These are phyloP conservation scores for Endoconidiophora polonica DNA, from an alignment of 2,329 filamentous ascomycete genomes.

Conservation along the genomic window DNA sequence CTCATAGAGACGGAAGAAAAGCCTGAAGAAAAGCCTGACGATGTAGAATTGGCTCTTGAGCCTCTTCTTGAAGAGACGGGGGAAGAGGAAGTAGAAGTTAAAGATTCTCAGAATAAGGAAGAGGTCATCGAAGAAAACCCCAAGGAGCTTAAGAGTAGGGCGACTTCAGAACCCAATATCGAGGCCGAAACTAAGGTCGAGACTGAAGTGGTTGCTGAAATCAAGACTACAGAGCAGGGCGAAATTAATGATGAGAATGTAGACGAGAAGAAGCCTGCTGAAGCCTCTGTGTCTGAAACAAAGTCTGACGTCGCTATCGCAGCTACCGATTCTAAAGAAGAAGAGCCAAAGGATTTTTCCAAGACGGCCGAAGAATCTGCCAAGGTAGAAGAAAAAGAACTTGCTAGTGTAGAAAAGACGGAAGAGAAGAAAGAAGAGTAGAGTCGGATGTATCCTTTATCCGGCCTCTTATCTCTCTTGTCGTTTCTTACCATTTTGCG, in stretches of 20 bases:
- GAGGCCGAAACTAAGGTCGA: slow-evolving; percentile 12
- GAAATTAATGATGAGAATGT: slow-evolving; percentile 17
- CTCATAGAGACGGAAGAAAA: neutral
- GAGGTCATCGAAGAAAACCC: slow-evolving; percentile 13
- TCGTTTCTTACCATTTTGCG: neutral
- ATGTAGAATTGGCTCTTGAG: neutral
- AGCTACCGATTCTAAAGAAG: neutral
- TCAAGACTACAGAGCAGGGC: neutral
- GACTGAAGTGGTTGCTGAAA: slow-evolving; percentile 14
- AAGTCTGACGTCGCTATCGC: slow-evolving; percentile 11
- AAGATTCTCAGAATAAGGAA: slow-evolving; percentile 8
- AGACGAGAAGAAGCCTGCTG: slow-evolving; percentile 15
- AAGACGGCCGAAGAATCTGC: neutral
- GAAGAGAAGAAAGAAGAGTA: neutral
- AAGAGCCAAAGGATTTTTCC: neutral
- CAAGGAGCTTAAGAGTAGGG: neutral
- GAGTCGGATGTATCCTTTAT: neutral
- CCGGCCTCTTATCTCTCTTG: too few relatives aligned
- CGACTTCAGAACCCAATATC: neutral
- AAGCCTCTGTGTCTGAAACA: neutral
- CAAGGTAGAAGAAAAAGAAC: neutral
- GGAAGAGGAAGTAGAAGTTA: slow-evolving; percentile 13
- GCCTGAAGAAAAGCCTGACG: neutral
- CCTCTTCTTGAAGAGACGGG: neutral
- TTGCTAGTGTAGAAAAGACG: neutral